These are phyloP conservation scores for Vitis hybrid DNA, from an alignment of 177 flowering plant genomes.

Conservation along the genomic window DNA sequence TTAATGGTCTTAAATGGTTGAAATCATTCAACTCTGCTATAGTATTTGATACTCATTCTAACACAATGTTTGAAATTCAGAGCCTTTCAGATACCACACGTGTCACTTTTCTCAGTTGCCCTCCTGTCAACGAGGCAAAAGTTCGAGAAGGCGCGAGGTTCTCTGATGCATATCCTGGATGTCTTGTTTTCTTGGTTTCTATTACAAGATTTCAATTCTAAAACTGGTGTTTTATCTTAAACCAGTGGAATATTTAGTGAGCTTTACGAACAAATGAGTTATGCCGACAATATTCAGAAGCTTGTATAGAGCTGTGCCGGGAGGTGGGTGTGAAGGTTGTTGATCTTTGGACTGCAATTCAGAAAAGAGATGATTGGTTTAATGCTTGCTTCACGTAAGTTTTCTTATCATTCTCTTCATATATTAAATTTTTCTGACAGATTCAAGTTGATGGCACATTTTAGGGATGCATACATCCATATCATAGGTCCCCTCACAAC, in stretches of 20 bases:
- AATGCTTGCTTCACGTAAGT: slow-evolving; percentile 78
- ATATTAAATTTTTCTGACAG: too few species aligned
- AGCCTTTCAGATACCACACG: slow-evolving; percentile 73
- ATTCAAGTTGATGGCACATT: too few species aligned
- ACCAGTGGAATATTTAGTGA: slow-evolving; percentile 46
- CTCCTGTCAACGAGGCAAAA: slow-evolving; percentile 70
- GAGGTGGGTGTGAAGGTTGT: slow-evolving; percentile 68
- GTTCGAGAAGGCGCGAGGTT: slow-evolving; percentile 48
- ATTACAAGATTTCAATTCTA: slow-evolving; percentile 2
- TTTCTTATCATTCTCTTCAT: neutral
- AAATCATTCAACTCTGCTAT: too few species aligned
- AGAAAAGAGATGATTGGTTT: slow-evolving; percentile 64
- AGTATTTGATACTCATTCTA: slow-evolving; percentile 11
- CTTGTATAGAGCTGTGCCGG: slow-evolving; percentile 65
- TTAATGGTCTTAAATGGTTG: too few species aligned
- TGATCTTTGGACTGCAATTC: slow-evolving; percentile 80
- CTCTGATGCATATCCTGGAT: slow-evolving; percentile 1
- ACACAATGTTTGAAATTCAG: slow-evolving; percentile 23
- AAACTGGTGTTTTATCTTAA: neutral
- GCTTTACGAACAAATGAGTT: slow-evolving; percentile 65
- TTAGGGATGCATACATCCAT: too few species aligned
- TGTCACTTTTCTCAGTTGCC: slow-evolving; percentile 64
- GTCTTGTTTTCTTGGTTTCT: neutral
- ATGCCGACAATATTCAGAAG: slow-evolving; percentile 75
- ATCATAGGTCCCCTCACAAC: too few species aligned